phyloP scores from a whole-genome alignment of 1,284 basidiomycete species.

The Malassezia pachydermatis region DNA sequence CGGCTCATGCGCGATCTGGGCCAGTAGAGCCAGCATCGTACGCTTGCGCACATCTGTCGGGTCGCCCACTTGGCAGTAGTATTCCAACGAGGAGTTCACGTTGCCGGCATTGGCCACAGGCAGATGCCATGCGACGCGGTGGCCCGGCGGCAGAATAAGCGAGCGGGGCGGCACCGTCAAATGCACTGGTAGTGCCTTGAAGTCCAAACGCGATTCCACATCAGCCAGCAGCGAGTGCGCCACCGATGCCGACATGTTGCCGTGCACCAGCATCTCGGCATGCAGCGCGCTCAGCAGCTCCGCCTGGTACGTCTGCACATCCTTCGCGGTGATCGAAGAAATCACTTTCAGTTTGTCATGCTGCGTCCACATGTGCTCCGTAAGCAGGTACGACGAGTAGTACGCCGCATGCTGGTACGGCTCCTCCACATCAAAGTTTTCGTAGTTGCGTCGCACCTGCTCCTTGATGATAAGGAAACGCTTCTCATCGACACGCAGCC shows the following conservation, averaged over 20 bases:
- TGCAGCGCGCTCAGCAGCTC: conserved; percentile 62
- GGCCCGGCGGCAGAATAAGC: conserved; percentile 53
- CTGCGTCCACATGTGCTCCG: conserved; percentile 66
- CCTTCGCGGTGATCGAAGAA: conserved; percentile 61
- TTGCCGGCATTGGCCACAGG: conserved; percentile 76
- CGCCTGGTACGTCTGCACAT: conserved; percentile 58
- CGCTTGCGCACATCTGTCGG: conserved; percentile 31
- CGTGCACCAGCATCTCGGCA: conserved; percentile 68
- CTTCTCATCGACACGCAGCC: conserved; percentile 60
- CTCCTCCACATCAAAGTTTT: conserved; percentile 75
- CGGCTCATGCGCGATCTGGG: conserved; percentile 57
- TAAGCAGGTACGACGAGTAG: conserved; percentile 62
- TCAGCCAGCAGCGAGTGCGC: conserved; percentile 64
- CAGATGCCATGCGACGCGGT: conserved; percentile 61
- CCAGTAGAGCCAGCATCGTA: conserved; percentile 34
- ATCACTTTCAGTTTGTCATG: conserved; percentile 72
- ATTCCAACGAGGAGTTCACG: conserved; percentile 61
- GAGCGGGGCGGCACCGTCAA: conserved; percentile 28
- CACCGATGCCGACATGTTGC: conserved; percentile 76
- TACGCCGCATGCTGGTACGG: conserved; percentile 73
- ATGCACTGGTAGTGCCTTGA: conserved; percentile 50
- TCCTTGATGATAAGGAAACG: conserved; percentile 77
- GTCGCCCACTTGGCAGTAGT: conserved; percentile 43
- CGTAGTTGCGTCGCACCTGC: conserved; percentile 53
- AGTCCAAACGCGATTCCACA: conserved; percentile 60